phyloP scores from a whole-genome alignment of 192 early-diverging fungal species.

The Fimicolochytrium jonesii region DNA sequence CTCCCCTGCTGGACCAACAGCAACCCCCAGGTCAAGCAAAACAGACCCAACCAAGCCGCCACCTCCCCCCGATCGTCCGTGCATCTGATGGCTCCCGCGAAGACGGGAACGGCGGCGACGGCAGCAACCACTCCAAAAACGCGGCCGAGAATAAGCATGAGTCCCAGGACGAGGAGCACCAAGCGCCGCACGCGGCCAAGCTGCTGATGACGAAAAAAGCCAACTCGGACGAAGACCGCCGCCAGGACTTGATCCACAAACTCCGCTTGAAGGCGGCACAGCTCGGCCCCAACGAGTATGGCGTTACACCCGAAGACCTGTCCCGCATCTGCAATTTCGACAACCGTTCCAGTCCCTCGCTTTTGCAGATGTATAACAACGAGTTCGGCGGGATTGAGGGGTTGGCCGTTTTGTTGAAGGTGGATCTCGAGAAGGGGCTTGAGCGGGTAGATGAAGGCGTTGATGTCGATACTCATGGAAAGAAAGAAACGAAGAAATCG shows the following conservation, averaged over 20 bases:
- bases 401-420: slow-evolving; percentile 34
- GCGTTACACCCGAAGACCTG: slow-evolving; percentile 42
- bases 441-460: neutral
- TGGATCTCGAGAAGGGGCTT: slow-evolving; percentile 44
- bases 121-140: neutral
- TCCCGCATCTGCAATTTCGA: slow-evolving; percentile 46
- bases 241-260: neutral
- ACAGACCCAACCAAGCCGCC: neutral
- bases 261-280: neutral
- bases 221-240: neutral
- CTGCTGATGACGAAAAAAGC: neutral
- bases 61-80: slow-evolving; percentile 3
- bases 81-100: neutral
- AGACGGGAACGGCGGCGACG: neutral
- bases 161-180: neutral
- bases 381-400: slow-evolving; percentile 53
- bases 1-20: neutral
- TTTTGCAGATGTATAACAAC: slow-evolving; percentile 33
- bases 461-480: neutral
- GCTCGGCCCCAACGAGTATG: slow-evolving; percentile 13
- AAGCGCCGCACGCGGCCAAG: neutral
- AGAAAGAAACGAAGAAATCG: neutral
- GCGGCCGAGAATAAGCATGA: neutral
- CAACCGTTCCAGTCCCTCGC: slow-evolving; percentile 30
- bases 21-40: neutral